Evolutionary conservation across 371 early-diverging fungal genomes (phyloP).

Genomic region (Mucor velutinosus): DNA sequence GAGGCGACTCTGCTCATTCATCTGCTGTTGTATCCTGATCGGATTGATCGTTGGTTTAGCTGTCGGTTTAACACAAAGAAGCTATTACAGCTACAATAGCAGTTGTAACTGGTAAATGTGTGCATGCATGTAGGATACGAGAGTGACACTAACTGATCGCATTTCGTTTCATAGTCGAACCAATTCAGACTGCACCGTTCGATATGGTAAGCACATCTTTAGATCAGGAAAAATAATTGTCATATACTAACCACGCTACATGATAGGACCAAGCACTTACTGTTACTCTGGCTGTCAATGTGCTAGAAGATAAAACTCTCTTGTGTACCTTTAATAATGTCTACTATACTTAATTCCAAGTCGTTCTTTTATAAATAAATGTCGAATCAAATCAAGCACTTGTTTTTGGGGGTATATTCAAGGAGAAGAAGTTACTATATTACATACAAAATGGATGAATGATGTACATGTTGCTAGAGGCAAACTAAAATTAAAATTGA

Average conservation of each 20-base stretch:
- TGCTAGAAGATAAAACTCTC: slow-evolving; percentile 10
- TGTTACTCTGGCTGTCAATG: slow-evolving; percentile 23
- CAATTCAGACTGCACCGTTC: slow-evolving; percentile 17
- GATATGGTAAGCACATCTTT: slow-evolving; percentile 13
- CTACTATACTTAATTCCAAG: neutral
- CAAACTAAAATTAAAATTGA: neutral
- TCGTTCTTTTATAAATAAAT: neutral
- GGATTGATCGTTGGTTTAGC: slow-evolving; percentile 35
- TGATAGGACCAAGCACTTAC: slow-evolving; percentile 17
- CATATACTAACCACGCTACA: no score
- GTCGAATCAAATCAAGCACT: no score
- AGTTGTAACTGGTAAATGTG: slow-evolving; percentile 30
- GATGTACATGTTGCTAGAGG: no score
- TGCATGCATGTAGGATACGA: no score
- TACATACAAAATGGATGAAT: neutral
- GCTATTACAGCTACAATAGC: neutral
- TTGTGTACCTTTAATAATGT: neutral
- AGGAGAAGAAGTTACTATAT: neutral
- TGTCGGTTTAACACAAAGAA: slow-evolving; percentile 30
- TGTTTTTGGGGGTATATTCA: no score
- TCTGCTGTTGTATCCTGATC: slow-evolving; percentile 37
- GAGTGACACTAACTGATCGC: neutral
- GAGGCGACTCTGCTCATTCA: slow-evolving; percentile 29
- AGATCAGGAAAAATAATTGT: neutral
- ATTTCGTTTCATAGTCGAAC: slow-evolving; percentile 9